Evolutionary conservation across 1,139 yeast species (phyloP).

Genomic region (Nadsonia commutata): DNA sequence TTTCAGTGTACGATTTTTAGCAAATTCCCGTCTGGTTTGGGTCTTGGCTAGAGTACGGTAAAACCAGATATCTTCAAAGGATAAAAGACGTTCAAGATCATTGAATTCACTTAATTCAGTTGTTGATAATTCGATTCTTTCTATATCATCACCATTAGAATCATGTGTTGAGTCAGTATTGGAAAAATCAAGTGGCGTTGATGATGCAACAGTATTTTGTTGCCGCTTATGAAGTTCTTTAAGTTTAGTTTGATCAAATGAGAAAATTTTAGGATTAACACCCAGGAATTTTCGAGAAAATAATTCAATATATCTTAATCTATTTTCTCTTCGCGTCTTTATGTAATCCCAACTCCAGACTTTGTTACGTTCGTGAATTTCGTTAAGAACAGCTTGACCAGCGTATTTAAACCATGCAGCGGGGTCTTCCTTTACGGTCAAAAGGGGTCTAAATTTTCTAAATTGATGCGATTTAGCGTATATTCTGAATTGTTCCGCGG

Average conservation of each 20-base stretch:
- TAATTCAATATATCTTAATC: conserved; percentile 50
- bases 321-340: conserved; percentile 52
- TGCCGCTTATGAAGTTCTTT: not conserved
- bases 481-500: conserved; percentile 72
- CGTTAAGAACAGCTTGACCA: conserved; percentile 55
- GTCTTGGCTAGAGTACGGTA: conserved; percentile 58
- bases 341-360: conserved; percentile 87
- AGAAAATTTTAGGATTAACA: conserved; percentile 6
- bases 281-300: conserved; percentile 44
- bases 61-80: conserved; percentile 69
- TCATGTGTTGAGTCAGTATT: conserved; percentile 1
- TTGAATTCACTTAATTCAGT: conserved; percentile 31
- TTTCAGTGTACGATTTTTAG: not conserved
- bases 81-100: conserved; percentile 41
- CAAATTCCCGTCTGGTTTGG: not conserved
- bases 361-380: conserved; percentile 65
- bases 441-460: conserved; percentile 53
- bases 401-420: conserved; percentile 72
- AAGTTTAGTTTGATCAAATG: not conserved
- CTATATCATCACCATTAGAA: conserved; percentile 1
- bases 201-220: not conserved
- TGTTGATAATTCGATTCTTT: conserved; percentile 16
- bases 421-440: conserved; percentile 51
- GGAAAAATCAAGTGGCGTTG: not conserved
- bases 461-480: conserved; percentile 63